Evolutionary conservation across 768 basidiomycete species (phyloP), one percentile per base, ranked within the genome.

Genomic region (Leccinum ochraceum): DNA sequence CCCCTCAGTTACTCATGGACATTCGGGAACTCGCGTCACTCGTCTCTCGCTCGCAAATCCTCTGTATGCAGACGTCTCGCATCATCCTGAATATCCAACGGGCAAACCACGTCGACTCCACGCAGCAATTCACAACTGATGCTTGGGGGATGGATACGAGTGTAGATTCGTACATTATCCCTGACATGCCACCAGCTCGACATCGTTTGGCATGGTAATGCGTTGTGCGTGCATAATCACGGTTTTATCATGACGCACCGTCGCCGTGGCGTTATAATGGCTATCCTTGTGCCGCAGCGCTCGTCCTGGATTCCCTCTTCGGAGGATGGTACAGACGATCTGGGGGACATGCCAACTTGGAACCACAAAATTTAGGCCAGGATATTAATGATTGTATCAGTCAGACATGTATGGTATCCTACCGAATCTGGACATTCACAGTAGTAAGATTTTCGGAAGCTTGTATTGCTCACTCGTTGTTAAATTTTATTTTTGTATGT

Each of bases 121-220:
- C 16, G 26, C 16, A 28, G 17, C 26, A 28, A 28, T 51, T 51
- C 26, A 51, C 50, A 17, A 28, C 50, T 9, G 50, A 10, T 17
- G 26, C 28, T 51, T 51, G 26, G 48, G 68, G 61, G 4, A 1
- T 69, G 26, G 58, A 60, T 13, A 46, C 50, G n/a, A 63, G 54
- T 17, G 53, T 50, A 7, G 67, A 67, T 48, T 69, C 68, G 14
- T 67, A 53, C 26, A 10, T 60, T 10, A 57, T 67, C 20, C 53
- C 64, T 5, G 20, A 63, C 9, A 28, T 22, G 3, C 42, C 53
- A 32, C 42, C 9, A n/a, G 32, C 9, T 13, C n/a, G 11, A 6
- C 16, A 54, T 10, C 55, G 8, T 2, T 28, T 16, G 5, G 14
- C 22, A 20, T 32, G 26, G 22, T 51, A 16, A 44, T 20, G 10